Evolutionary conservation across 2,329 filamentous ascomycete species (phyloP).

Genomic region (Aspergillus sp.): DNA sequence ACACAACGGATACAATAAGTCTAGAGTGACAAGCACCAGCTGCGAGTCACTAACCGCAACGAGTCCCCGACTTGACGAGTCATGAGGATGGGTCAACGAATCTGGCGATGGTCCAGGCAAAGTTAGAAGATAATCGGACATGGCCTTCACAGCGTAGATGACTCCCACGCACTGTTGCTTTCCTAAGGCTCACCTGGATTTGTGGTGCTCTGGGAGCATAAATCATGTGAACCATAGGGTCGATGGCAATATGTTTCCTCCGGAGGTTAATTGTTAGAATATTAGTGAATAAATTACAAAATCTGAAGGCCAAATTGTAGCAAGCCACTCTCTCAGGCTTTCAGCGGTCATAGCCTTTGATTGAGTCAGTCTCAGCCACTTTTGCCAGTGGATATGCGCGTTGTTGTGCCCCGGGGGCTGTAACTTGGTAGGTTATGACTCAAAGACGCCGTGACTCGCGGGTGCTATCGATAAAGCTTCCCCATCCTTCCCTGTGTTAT

Average conservation of each 20-base stretch:
- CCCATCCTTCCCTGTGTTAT: conserved; percentile 7
- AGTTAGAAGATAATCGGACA: neutral
- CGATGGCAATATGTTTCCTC: neutral
- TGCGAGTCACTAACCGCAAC: conserved; percentile 6
- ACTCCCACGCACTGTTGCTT: neutral
- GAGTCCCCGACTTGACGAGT: conserved; percentile 6
- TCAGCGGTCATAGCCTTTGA: neutral
- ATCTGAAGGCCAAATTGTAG: neutral
- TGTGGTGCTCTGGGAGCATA: neutral
- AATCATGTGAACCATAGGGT: neutral
- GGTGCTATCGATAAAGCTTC: conserved; percentile 37
- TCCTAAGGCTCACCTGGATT: neutral
- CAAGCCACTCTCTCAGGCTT: neutral
- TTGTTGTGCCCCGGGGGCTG: neutral
- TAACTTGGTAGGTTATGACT: conserved; percentile 12
- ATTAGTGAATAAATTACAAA: conserved; percentile 1
- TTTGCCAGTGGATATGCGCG: too few species aligned
- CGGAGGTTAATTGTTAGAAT: neutral
- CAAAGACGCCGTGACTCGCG: conserved; percentile 15
- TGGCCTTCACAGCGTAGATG: neutral
- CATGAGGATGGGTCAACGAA: conserved; percentile 14
- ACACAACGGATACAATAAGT: neutral
- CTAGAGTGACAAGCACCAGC: neutral
- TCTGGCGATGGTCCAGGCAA: conserved; percentile 3
- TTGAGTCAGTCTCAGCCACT: neutral